phyloP scores from a whole-genome alignment of 1,284 basidiomycete genomes.

The Fomitopsis pinicola region DNA sequence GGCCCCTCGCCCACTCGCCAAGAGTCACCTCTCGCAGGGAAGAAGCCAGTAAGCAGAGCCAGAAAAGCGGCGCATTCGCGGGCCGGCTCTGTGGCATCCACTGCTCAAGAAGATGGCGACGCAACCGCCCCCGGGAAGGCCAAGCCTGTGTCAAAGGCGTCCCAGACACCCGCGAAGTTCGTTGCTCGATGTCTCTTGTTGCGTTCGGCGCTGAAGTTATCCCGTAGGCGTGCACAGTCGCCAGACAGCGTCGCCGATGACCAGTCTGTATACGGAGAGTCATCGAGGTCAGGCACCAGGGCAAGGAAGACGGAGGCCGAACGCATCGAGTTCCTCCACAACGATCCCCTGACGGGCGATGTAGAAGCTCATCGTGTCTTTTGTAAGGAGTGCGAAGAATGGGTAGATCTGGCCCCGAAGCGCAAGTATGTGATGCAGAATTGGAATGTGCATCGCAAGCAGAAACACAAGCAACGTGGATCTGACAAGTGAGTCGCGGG shows the following conservation, averaged over 20 bases:
- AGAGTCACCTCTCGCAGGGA: slow-evolving; percentile 7
- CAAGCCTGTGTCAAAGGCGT: slow-evolving; percentile 6
- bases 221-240: slow-evolving; percentile 10
- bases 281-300: slow-evolving; percentile 30
- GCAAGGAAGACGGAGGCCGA: slow-evolving; percentile 54
- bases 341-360: slow-evolving; percentile 49
- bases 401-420: slow-evolving; percentile 48
- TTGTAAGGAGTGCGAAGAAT: slow-evolving; percentile 51
- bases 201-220: not conserved
- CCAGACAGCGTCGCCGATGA: slow-evolving; percentile 18
- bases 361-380: slow-evolving; percentile 50
- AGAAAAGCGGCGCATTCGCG: slow-evolving; percentile 2
- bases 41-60: slow-evolving; percentile 16
- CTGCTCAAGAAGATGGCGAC: not conserved
- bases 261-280: slow-evolving; percentile 14
- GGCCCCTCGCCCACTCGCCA: slow-evolving; percentile 18
- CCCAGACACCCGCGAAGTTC: not conserved
- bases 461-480: slow-evolving; percentile 29
- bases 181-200: not conserved
- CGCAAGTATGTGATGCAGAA: slow-evolving; percentile 51
- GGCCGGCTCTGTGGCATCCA: slow-evolving; percentile 4
- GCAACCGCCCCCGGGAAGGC: not conserved
- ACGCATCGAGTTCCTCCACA: slow-evolving; percentile 55
- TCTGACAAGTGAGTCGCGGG: slow-evolving; percentile 17
- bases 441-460: slow-evolving; percentile 52